A percentile compares a stretch with the other conserved stretches of the same genome.
Conservation (phyloP, 441 rosid genomes). For the Hura crepitans region DNA sequence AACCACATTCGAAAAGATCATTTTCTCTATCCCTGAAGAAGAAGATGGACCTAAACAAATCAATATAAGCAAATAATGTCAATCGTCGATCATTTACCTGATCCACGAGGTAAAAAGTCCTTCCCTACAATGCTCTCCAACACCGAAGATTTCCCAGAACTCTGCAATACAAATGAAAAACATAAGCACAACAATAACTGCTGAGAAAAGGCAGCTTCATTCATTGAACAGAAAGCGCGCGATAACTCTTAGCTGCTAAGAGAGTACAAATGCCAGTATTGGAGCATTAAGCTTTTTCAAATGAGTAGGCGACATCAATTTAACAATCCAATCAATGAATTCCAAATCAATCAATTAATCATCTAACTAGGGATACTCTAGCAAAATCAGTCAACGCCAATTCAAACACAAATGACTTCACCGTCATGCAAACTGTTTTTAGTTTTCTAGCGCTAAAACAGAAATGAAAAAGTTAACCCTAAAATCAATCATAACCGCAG, state of each 20-base stretch:
- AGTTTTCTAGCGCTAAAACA: not conserved
- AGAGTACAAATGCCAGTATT: not conserved
- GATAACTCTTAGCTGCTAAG: not conserved
- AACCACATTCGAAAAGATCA: slow-evolving; percentile 20
- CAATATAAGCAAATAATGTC: not conserved
- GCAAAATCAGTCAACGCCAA: slow-evolving; percentile 6
- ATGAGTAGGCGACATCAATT: not conserved
- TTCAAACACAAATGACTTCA: not conserved
- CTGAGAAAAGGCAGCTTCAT: not conserved
- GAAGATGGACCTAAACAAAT: not conserved
- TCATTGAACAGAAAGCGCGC: not conserved
- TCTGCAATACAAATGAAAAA: slow-evolving; percentile 36
- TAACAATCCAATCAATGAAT: not conserved
- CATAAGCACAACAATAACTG: not conserved
- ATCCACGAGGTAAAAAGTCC: slow-evolving; percentile 98
- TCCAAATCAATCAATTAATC: not conserved
- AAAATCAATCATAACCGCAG: slow-evolving; percentile 2
- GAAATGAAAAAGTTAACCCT: not conserved
- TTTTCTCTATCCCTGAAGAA: not conserved
- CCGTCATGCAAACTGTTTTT: not conserved
- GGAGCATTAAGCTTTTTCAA: not conserved
- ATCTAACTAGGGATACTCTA: not conserved
- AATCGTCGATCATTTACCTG: slow-evolving; percentile 44
- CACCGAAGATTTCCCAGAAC: slow-evolving; percentile 98
- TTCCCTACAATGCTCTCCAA: slow-evolving; percentile 92